Evolutionary conservation across 169 alveolate species (phyloP), one percentile per base, ranked within the genome.

Genomic region (Eimeria tenella): DNA sequence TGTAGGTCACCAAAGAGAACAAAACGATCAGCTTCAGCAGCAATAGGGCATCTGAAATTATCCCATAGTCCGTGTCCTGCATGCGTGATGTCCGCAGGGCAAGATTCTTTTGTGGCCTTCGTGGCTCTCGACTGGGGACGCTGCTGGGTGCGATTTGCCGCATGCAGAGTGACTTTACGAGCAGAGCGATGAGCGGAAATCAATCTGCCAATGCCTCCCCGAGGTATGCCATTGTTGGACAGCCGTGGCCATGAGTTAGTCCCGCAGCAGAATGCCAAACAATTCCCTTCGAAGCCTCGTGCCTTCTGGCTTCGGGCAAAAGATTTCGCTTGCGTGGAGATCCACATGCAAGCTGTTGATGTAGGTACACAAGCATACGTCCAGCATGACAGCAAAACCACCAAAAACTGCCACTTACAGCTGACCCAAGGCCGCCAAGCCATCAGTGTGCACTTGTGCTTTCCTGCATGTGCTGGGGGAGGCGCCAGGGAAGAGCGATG

Each of bases 1-100:
- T 84, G 92, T 50, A 84, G 92, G 63, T 84, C 92, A 21, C 92
- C 81, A 11, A 84, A 84, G 53, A 84, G 92, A 62, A 84, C 92
- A n/a, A 84, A 84, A 42, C 92, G 79, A 49, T 84, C 92, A 50
- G 23, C 68, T 55, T 62, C 65, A 23, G 75, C 65, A 60, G 60
- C 68, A 63, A 84, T 56, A 11, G 92, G 92, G 23, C 13, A 60
- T 42, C 62, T 63, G 52, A 56, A 84, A 55, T 84, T 79, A 42
- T 84, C 92, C 92, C 92, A 84, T 21, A 84, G 58, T 15, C 52
- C 73, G 75, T 82, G 90, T 56, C 19, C 90, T 82, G 73, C 90
- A 23, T 23, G 4, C 56, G 90, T 68, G 23, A 4, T 23, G 62
- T 56, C 73, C 10, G 75, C 42, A 31, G 42, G 42, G 42, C 42